A percentile compares a stretch with the other conserved stretches of the same genome.
phyloP scores from a whole-genome alignment of 345 rosid genomes.

The Murraya paniculata region DNA sequence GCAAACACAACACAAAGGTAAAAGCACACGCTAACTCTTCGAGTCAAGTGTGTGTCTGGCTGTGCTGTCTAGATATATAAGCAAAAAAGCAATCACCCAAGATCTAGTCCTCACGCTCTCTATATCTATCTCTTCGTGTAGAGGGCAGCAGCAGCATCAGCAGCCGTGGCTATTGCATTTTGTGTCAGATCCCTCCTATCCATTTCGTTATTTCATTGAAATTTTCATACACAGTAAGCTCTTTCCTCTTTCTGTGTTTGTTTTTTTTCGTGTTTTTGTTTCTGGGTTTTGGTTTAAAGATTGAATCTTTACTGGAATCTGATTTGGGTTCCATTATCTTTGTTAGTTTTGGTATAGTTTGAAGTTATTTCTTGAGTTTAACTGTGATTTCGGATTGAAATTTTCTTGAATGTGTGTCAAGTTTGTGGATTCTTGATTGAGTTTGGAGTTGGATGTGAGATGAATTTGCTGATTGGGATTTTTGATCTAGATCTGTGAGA shows the following conservation, averaged over 20 bases:
- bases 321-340: background rate
- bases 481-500: constrained; percentile 8
- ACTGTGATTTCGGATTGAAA: background rate
- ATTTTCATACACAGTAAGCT: background rate
- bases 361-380: background rate
- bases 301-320: constrained; percentile 4
- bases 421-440: constrained; percentile 1
- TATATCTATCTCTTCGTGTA: background rate
- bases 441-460: background rate
- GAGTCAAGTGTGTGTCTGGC: background rate
- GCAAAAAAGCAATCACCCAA: background rate
- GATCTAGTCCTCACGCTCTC: constrained; percentile 17
- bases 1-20: no score
- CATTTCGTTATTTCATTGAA: background rate
- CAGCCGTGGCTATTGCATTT: background rate
- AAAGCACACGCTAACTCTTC: background rate
- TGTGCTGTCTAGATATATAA: background rate
- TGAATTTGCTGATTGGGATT: background rate
- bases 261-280: background rate
- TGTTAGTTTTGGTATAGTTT: background rate
- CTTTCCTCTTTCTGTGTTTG: background rate
- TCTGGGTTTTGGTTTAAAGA: constrained; percentile 4
- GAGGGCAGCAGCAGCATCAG: background rate
- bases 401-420: background rate
- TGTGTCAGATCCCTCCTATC: constrained; percentile 18